These are phyloP conservation scores for Candida alai DNA, from an alignment of 805 yeast species.

Conservation along the genomic window DNA sequence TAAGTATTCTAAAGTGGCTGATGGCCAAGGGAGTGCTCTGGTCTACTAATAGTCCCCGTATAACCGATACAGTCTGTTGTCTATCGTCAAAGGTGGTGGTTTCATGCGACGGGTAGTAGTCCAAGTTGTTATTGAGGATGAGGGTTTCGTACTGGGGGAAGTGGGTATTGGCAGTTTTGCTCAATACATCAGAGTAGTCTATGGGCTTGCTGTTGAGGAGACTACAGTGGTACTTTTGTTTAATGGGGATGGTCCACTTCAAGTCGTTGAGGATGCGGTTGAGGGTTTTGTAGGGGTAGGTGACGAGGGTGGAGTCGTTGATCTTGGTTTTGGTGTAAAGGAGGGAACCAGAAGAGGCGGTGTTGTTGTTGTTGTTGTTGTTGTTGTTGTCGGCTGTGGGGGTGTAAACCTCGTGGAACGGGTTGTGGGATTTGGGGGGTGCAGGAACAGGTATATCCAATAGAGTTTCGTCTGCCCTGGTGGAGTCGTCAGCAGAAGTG, in stretches of 20 bases:
- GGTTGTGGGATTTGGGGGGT: slow-evolving; percentile 6
- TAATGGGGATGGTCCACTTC: slow-evolving; percentile 27
- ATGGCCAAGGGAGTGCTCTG: slow-evolving; percentile 9
- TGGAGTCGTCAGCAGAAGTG: no score
- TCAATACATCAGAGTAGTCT: slow-evolving; percentile 29
- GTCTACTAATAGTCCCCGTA: slow-evolving; percentile 32
- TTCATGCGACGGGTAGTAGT: slow-evolving; percentile 30
- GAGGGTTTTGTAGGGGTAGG: slow-evolving; percentile 53
- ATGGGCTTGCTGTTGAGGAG: slow-evolving; percentile 31
- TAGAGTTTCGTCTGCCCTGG: no score
- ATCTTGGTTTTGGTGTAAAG: slow-evolving; percentile 11
- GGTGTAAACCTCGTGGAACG: slow-evolving; percentile 12
- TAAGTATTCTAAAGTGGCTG: slow-evolving; percentile 29
- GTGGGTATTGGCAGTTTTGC: slow-evolving; percentile 11
- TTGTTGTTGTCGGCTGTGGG: slow-evolving; percentile 7
- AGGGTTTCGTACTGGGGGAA: slow-evolving; percentile 18
- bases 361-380: slow-evolving; percentile 4
- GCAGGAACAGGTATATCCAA: not conserved
- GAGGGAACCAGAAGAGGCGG: not conserved
- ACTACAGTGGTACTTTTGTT: slow-evolving; percentile 12
- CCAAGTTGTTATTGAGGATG: slow-evolving; percentile 33
- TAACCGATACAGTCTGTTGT: slow-evolving; percentile 16
- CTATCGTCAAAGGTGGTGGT: slow-evolving; percentile 14
- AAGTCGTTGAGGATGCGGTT: slow-evolving; percentile 68
- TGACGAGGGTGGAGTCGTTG: slow-evolving; percentile 8